Evolutionary conservation across 192 early-diverging fungal species (phyloP).

Genomic region (Coemansia sp.): DNA sequence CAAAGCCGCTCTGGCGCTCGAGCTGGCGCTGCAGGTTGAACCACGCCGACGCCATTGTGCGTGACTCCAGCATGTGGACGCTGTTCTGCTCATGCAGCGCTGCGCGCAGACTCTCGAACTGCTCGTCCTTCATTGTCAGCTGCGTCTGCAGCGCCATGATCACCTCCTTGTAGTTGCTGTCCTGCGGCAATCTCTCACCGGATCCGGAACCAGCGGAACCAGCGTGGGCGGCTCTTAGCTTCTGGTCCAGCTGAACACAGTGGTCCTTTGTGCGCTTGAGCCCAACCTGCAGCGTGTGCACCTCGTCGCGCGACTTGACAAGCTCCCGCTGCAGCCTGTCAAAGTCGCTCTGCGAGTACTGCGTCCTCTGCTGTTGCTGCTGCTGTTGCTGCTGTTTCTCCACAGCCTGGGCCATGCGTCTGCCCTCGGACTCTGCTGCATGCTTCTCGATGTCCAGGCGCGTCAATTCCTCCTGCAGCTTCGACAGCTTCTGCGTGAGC

Average conservation of each 20-base stretch:
- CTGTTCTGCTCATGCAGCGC: conserved; percentile 62
- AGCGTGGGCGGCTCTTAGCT: conserved; percentile 23
- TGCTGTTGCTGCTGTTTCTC: conserved; percentile 17
- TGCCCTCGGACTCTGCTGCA: conserved; percentile 28
- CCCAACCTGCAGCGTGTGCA: conserved; percentile 36
- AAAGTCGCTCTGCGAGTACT: conserved; percentile 37
- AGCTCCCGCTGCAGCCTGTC: conserved; percentile 49
- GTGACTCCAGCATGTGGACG: conserved; percentile 67
- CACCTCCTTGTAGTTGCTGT: conserved; percentile 55
- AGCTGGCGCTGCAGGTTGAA: conserved; percentile 59
- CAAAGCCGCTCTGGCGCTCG: conserved; percentile 56
- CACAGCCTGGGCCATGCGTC: conserved; percentile 26
- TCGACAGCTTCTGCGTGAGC: conserved; percentile 31
- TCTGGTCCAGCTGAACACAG: conserved; percentile 36
- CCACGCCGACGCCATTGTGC: conserved; percentile 80
- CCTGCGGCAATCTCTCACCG: conserved; percentile 19
- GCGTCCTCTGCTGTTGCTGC: background rate
- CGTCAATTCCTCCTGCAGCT: conserved; percentile 31
- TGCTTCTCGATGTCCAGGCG: conserved; percentile 32
- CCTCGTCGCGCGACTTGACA: conserved; percentile 47
- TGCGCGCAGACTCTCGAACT: conserved; percentile 73
- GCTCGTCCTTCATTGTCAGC: conserved; percentile 37
- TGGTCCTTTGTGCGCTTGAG: conserved; percentile 53
- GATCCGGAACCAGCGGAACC: conserved; percentile 7
- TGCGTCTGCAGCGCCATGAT: conserved; percentile 57